A percentile compares a stretch with the other conserved stretches of the same genome.
Evolutionary conservation across 1,284 basidiomycete genomes (phyloP).

Genomic region (Papiliotrema fonsecae): DNA sequence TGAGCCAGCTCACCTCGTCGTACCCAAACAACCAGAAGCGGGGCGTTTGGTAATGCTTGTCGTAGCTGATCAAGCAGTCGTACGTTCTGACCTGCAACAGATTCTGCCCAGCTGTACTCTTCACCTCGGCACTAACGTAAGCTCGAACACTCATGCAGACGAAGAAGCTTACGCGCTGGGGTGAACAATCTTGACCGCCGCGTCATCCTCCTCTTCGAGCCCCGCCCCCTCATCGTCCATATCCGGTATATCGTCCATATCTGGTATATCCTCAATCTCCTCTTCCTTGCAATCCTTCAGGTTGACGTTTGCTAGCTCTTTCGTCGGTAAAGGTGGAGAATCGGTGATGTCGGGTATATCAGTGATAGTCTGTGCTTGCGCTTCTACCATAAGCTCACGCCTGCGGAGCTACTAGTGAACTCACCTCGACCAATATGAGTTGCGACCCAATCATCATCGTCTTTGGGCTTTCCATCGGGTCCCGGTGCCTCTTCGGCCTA

Average conservation of each 20-base stretch:
- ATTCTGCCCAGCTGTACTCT: conserved; percentile 57
- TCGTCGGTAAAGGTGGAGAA: conserved; percentile 26
- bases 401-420: background rate
- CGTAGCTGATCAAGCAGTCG: conserved; percentile 98
- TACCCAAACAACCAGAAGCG: conserved; percentile 92
- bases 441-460: conserved; percentile 51
- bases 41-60: conserved; percentile 97
- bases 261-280: conserved; percentile 58
- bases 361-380: conserved; percentile 28
- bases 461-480: conserved; percentile 33
- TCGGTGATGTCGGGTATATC: conserved; percentile 46
- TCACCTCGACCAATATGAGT: conserved; percentile 48
- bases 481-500: conserved; percentile 43
- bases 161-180: conserved; percentile 29
- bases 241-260: conserved; percentile 87
- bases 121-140: conserved; percentile 50
- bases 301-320: conserved; percentile 48
- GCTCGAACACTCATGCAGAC: background rate
- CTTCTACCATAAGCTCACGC: conserved; percentile 9
- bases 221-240: conserved; percentile 74
- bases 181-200: conserved; percentile 45
- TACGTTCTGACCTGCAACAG: conserved; percentile 94
- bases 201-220: conserved; percentile 70
- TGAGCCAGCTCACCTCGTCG: conserved; percentile 65
- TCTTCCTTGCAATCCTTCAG: conserved; percentile 34